Evolutionary conservation across 805 yeast genomes (phyloP), one percentile per base, ranked within the genome.

Genomic region (Yarrowia alimentaria): DNA sequence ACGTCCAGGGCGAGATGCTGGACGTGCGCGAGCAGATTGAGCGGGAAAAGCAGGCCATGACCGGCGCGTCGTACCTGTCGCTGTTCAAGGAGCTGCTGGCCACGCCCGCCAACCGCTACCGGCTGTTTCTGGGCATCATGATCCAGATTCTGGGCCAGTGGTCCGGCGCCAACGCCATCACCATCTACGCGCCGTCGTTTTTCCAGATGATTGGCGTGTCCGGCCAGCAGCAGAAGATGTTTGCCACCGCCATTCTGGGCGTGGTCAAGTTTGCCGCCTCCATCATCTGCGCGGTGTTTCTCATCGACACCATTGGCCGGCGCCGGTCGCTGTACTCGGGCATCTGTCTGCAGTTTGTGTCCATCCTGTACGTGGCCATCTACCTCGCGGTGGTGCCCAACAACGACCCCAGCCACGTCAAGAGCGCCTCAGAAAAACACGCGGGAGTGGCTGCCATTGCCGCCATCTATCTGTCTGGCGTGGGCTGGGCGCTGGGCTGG

Each of bases 401-500:
- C 35, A 74, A 74, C 8, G 68, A 71, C 1, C 60, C 62, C 1
- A 63, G 58, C 4, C 68, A 58, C 10, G 64, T 58, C 5, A 60
- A 72, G 55, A 60, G 70, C 1, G 53, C 65, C 0, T 59, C 71
- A 3, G 61, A 70, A 53, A 51, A 54, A 17, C 56, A 58, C 4
- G 79, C 79, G 2, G 67, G 76, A 25, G 61, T 66, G 43, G 77
- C 68, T 45, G 81, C 81, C 7, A 61, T 78, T 57, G 79, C 79
- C 1, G 70, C 77, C 40, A 58, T 78, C 20, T 77, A 66, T 57
- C 57, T 77, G 28, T 67, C 71, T 24, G 82, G 82, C 57, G 67
- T 70, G 17, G 81, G 80, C 28, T 78, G 82, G 83, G 73, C 79
- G 24, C 61, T 78, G 63, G 82, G 82, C 28, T 78, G 76, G 73